phyloP scores from a whole-genome alignment of 495 filamentous ascomycete genomes.

The Barbatosphaeria neglecta region DNA sequence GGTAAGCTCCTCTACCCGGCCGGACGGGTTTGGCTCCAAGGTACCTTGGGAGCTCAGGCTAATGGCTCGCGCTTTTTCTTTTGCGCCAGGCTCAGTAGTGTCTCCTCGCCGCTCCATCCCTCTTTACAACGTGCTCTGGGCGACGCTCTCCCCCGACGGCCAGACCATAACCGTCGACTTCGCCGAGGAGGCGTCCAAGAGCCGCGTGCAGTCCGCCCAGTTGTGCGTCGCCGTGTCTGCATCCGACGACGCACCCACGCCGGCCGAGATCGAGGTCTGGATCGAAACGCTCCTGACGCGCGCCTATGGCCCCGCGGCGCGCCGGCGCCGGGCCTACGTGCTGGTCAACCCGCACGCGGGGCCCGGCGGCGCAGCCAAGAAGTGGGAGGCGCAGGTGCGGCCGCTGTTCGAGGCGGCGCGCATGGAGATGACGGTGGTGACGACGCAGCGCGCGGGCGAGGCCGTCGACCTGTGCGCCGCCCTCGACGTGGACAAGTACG shows the following conservation, averaged over 20 bases:
- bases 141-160: conserved; percentile 41
- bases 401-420: conserved; percentile 75
- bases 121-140: conserved; percentile 79
- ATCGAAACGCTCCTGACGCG: conserved; percentile 48
- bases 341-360: conserved; percentile 87
- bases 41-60: background rate
- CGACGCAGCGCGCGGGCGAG: conserved; percentile 62
- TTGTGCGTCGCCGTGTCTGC: conserved; percentile 50
- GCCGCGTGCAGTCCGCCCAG: conserved; percentile 43
- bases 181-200: conserved; percentile 43
- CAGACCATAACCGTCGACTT: conserved; percentile 65
- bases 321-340: conserved; percentile 68
- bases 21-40: too few relatives aligned
- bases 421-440: conserved; percentile 65
- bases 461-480: conserved; percentile 67
- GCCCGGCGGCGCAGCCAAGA: conserved; percentile 60
- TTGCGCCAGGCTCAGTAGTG: background rate
- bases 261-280: conserved; percentile 44
- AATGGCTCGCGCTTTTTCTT: background rate
- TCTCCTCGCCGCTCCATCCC: conserved; percentile 37
- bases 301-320: conserved; percentile 62
- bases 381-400: conserved; percentile 64
- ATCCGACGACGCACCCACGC: conserved; percentile 24
- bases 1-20: too few relatives aligned
- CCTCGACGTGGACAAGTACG: conserved; percentile 67